These are phyloP conservation scores for Zymoseptoria pseudotritici DNA, from an alignment of 2,329 filamentous ascomycete species.

Conservation along the genomic window DNA sequence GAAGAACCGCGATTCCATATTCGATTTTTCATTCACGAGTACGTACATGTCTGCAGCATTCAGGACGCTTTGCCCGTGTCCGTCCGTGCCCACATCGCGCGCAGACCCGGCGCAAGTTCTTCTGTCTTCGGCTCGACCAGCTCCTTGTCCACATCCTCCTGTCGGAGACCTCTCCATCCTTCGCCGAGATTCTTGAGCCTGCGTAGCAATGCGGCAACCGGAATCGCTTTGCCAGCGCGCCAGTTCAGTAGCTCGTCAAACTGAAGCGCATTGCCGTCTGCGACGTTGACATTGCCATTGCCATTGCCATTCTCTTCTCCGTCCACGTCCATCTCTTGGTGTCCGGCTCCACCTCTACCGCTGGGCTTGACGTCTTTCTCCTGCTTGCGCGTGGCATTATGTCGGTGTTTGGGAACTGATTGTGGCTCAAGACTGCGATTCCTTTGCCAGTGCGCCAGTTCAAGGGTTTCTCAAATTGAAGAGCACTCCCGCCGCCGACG, in stretches of 20 bases:
- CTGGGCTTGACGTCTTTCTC: conserved; percentile 12
- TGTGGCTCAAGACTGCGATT: no score
- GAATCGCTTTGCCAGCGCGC: conserved; percentile 83
- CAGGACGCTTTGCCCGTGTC: no score
- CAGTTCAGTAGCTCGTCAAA: conserved; percentile 86
- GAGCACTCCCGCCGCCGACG: conserved; percentile 22
- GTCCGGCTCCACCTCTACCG: conserved; percentile 9
- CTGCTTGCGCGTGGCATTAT: conserved; percentile 13
- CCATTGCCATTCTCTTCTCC: conserved; percentile 15
- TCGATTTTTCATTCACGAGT: conserved; percentile 81
- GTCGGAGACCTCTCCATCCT: conserved; percentile 78
- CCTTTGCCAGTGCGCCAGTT: conserved; percentile 87
- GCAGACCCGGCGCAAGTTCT: conserved; percentile 71
- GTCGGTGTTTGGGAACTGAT: no score
- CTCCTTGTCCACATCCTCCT: conserved; percentile 75
- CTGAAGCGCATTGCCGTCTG: conserved; percentile 42
- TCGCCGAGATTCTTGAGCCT: conserved; percentile 73
- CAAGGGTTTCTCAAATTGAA: conserved; percentile 78
- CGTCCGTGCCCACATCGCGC: conserved; percentile 31
- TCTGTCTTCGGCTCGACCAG: conserved; percentile 78
- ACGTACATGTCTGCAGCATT: conserved; percentile 78
- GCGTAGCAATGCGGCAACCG: conserved; percentile 71
- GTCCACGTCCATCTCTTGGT: conserved; percentile 15
- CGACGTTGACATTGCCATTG: conserved; percentile 12
- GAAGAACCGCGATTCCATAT: conserved; percentile 86